A percentile compares a stretch with the other conserved stretches of the same genome.
phyloP scores from a whole-genome alignment of 2,329 filamentous ascomycete species.

The Ascochyta rabiei region DNA sequence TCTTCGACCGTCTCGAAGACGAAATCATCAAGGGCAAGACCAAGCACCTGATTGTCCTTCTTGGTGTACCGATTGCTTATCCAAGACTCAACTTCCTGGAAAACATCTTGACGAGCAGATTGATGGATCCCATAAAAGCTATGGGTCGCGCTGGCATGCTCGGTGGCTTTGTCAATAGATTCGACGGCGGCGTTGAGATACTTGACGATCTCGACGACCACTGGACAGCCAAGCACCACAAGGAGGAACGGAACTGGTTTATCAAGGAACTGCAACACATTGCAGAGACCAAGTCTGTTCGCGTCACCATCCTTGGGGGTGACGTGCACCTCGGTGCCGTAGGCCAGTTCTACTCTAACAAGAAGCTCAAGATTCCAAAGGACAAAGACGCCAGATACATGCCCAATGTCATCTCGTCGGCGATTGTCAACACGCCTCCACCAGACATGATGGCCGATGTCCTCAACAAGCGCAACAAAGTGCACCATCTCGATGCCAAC shows the following conservation, averaged over 20 bases:
- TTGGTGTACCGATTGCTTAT: conserved; percentile 70
- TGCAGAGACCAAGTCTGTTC: conserved; percentile 88
- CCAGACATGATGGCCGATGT: conserved; percentile 88
- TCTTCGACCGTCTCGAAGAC: conserved; percentile 82
- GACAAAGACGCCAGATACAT: conserved; percentile 96
- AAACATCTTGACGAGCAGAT: conserved; percentile 76
- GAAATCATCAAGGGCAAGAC: conserved; percentile 85
- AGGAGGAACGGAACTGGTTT: conserved; percentile 83
- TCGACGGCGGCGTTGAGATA: conserved; percentile 90
- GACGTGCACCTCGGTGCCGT: conserved; percentile 93
- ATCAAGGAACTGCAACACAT: conserved; percentile 92
- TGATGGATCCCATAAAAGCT: conserved; percentile 89
- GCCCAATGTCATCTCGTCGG: conserved; percentile 92
- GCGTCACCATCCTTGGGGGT: conserved; percentile 89
- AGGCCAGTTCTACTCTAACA: conserved; percentile 93
- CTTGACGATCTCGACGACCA: conserved; percentile 93
- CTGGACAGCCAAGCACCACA: conserved; percentile 96
- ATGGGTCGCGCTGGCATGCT: conserved; percentile 82
- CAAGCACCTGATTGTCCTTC: conserved; percentile 85
- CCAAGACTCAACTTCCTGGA: conserved; percentile 63
- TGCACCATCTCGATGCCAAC: conserved; percentile 67
- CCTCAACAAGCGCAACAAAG: conserved; percentile 88
- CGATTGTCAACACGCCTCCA: conserved; percentile 90
- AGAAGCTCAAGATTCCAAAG: conserved; percentile 74
- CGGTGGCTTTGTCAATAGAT: conserved; percentile 80